Evolutionary conservation across 2,329 filamentous ascomycete genomes (phyloP).

Genomic region (Epicoccum sorghinum): DNA sequence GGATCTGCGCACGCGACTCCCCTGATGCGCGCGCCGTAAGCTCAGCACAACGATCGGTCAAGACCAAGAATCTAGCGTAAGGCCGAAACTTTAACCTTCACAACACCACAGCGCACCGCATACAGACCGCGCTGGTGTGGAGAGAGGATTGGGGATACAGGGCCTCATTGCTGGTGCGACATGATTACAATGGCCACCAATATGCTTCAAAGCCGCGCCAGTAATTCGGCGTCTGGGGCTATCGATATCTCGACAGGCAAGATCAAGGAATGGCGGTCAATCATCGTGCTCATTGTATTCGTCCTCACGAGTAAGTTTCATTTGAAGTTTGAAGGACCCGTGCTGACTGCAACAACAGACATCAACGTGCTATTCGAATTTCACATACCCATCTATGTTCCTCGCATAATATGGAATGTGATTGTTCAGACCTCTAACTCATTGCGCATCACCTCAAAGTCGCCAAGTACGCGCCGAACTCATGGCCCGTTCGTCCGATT

Average conservation of each 20-base stretch:
- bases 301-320: slow-evolving; percentile 68
- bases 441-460: slow-evolving; percentile 60
- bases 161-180: not conserved
- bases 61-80: not conserved
- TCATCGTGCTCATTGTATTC: slow-evolving; percentile 72
- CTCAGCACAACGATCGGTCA: not conserved
- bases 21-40: not conserved
- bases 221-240: not conserved
- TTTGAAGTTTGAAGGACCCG: not conserved
- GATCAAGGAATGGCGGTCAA: slow-evolving; percentile 71
- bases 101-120: not conserved
- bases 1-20: not conserved
- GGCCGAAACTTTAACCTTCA: not conserved
- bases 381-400: slow-evolving; percentile 66
- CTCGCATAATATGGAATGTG: slow-evolving; percentile 56
- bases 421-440: slow-evolving; percentile 53
- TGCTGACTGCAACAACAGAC: slow-evolving; percentile 54
- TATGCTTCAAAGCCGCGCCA: slow-evolving; percentile 1
- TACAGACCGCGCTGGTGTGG: not conserved
- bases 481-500: slow-evolving; percentile 56
- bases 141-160: too few relatives aligned
- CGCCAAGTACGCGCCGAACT: slow-evolving; percentile 43
- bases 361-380: slow-evolving; percentile 73
- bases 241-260: slow-evolving; percentile 49
- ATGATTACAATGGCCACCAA: not conserved